Evolutionary conservation across 352 stramenopile genomes (phyloP).

Genomic region (Thraustochytrium sp.): DNA sequence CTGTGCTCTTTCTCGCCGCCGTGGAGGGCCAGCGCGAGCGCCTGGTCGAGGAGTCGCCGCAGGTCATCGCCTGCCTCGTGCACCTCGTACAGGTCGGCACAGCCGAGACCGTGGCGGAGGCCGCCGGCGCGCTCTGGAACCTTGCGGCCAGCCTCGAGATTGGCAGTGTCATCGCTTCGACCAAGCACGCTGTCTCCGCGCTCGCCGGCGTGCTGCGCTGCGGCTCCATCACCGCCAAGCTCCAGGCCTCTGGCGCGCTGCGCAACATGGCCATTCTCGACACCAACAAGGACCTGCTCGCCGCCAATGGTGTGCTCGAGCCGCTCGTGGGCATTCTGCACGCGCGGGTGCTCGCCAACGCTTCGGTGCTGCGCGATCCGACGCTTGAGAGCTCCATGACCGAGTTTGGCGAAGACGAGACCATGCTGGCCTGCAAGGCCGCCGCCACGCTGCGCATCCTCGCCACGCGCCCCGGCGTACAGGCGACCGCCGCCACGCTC

Average conservation of each 20-base stretch:
- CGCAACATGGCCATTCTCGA: slow-evolving; percentile 35
- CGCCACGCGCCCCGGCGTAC: not conserved
- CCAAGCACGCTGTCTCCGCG: not conserved
- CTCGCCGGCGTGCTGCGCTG: not conserved
- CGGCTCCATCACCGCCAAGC: slow-evolving; percentile 9
- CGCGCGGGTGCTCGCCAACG: not conserved
- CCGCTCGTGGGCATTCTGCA: not conserved
- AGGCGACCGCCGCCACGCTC: not conserved
- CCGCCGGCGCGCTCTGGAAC: slow-evolving; percentile 30
- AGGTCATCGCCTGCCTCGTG: slow-evolving; percentile 3
- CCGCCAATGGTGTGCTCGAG: not conserved
- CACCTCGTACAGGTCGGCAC: slow-evolving; percentile 7
- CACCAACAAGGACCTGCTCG: slow-evolving; percentile 6
- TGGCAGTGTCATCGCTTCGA: not conserved
- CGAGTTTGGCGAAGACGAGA: slow-evolving; percentile 4
- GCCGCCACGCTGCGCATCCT: slow-evolving; percentile 26
- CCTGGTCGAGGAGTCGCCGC: not conserved
- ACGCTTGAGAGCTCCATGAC: not conserved
- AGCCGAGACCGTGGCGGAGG: not conserved
- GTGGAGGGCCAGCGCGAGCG: slow-evolving; percentile 5
- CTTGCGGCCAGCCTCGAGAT: slow-evolving; percentile 33
- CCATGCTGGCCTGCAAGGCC: slow-evolving; percentile 4
- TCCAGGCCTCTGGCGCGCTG: slow-evolving; percentile 29
- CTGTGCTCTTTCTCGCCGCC: slow-evolving; percentile 7
- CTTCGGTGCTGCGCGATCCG: not conserved